Evolutionary conservation across 441 rosid genomes (phyloP).

Genomic region (Arabidopsis hybrid): DNA sequence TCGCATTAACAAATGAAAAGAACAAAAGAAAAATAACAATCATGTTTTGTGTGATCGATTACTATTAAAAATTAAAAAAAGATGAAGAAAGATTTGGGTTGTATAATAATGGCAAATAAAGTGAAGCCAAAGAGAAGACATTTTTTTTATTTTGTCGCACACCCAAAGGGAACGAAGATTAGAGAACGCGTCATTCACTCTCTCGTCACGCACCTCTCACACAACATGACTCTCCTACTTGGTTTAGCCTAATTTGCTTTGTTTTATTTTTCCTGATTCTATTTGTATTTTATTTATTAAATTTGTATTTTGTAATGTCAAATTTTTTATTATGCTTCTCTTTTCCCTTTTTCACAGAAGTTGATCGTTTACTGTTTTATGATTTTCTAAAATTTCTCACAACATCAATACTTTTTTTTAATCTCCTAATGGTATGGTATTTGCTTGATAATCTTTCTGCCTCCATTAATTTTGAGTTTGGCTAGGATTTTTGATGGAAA

Average conservation of each 20-base stretch:
- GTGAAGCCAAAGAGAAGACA: slow-evolving; percentile 14
- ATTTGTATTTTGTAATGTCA: background rate
- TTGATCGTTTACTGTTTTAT: too few relatives aligned
- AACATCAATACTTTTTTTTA: too few relatives aligned
- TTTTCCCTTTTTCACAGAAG: too few relatives aligned
- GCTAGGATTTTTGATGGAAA: background rate
- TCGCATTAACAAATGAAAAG: background rate
- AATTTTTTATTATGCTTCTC: too few relatives aligned
- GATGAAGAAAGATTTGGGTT: background rate
- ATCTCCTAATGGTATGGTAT: too few relatives aligned
- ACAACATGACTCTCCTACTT: background rate
- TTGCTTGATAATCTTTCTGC: background rate
- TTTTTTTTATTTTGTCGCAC: slow-evolving; percentile 20
- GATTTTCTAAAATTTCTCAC: too few relatives aligned
- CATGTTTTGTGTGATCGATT: slow-evolving; percentile 39
- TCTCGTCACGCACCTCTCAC: background rate
- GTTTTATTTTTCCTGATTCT: too few relatives aligned
- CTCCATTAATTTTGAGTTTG: background rate
- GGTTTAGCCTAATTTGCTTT: too few relatives aligned
- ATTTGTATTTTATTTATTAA: background rate
- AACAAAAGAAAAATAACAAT: background rate
- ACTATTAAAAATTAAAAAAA: too few relatives aligned
- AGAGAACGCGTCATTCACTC: slow-evolving; percentile 43
- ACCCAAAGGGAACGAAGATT: slow-evolving; percentile 34
- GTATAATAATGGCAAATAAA: background rate